Evolutionary conservation across 768 basidiomycete species (phyloP).

Genomic region (Pulveroboletus sp.): DNA sequence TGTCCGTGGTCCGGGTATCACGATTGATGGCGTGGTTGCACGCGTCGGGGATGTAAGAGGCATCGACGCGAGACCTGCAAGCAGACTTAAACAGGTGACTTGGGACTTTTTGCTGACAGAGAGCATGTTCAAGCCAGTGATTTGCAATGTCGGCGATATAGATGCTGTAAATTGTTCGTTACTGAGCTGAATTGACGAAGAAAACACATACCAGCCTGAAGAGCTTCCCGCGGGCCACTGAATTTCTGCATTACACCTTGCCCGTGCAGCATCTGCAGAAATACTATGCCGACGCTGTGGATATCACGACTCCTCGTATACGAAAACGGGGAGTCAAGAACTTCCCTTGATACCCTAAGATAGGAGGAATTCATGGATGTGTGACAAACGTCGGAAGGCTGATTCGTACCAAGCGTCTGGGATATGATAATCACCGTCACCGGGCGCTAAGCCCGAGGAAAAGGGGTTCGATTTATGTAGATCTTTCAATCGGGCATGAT

Average conservation of each 20-base stretch:
- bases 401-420: conserved; percentile 30
- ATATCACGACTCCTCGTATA: conserved; percentile 81
- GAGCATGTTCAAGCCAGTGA: conserved; percentile 58
- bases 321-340: conserved; percentile 68
- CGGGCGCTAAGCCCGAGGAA: conserved; percentile 25
- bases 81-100: conserved; percentile 52
- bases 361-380: conserved; percentile 1
- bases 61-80: conserved; percentile 52
- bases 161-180: conserved; percentile 36
- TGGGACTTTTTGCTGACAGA: conserved; percentile 51
- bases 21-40: conserved; percentile 16
- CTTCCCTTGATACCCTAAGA: conserved; percentile 70
- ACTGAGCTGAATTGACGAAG: neutral
- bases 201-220: conserved; percentile 44
- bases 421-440: conserved; percentile 18
- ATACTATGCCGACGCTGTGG: conserved; percentile 72
- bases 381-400: neutral
- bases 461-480: conserved; percentile 85
- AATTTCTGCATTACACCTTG: conserved; percentile 57
- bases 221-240: conserved; percentile 51
- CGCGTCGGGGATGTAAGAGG: conserved; percentile 27
- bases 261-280: conserved; percentile 86
- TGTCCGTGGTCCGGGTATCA: conserved; percentile 37
- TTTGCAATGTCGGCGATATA: conserved; percentile 49
- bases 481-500: conserved; percentile 69